Conservation (phyloP, 495 filamentous ascomycete genomes). For the Cenococcum geophilum region DNA sequence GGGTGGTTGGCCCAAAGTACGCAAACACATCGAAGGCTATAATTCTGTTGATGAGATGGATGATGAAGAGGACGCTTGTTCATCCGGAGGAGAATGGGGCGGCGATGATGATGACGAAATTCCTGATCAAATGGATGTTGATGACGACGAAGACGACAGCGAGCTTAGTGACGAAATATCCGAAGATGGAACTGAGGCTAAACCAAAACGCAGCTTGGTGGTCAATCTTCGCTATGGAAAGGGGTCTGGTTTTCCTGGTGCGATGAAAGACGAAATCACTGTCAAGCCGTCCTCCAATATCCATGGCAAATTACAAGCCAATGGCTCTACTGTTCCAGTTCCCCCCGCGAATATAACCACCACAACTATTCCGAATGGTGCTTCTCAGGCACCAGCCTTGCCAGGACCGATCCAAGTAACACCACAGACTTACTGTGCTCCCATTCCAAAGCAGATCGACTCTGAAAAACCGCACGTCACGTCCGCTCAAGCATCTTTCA, state of each 20-base stretch:
- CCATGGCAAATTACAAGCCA: neutral
- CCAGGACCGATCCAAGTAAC: neutral
- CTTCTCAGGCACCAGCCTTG: neutral
- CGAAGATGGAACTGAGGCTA: slow-evolving; percentile 21
- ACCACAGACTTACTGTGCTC: neutral
- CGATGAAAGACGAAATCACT: neutral
- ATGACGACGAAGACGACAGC: slow-evolving; percentile 31
- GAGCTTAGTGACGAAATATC: slow-evolving; percentile 21
- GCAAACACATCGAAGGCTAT: slow-evolving; percentile 44
- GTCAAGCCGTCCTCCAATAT: neutral
- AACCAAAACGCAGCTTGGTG: neutral
- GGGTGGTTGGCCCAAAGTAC: slow-evolving; percentile 37
- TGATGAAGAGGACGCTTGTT: slow-evolving; percentile 54
- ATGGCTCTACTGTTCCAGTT: neutral
- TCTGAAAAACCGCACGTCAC: neutral
- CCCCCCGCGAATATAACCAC: no score
- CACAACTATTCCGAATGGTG: neutral
- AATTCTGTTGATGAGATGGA: slow-evolving; percentile 58
- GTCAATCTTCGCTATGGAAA: neutral
- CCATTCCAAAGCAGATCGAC: neutral
- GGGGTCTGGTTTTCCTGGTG: neutral
- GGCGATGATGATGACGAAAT: slow-evolving; percentile 64
- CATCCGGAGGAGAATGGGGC: slow-evolving; percentile 56
- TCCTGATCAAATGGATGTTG: slow-evolving; percentile 41
- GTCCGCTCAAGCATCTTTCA: neutral